These are phyloP conservation scores for Claviceps sp. DNA, from an alignment of 2,329 filamentous ascomycete genomes.

Conservation along the genomic window DNA sequence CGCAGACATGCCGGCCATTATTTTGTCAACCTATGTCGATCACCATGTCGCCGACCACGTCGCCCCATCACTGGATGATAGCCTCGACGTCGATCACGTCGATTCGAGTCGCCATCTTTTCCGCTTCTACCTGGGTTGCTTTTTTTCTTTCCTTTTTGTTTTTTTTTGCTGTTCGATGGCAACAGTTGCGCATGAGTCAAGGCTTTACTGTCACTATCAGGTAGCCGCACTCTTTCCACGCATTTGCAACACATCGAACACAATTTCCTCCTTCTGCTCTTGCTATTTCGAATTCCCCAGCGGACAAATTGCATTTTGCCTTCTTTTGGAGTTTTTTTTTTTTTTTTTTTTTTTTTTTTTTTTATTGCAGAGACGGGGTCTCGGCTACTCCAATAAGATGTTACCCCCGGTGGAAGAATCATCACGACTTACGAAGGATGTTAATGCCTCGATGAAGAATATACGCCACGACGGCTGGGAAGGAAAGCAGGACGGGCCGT, in stretches of 20 bases:
- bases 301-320: background rate
- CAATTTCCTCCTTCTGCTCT: background rate
- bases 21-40: too few relatives aligned
- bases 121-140: background rate
- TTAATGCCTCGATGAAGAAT: background rate
- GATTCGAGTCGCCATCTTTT: too few relatives aligned
- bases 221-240: background rate
- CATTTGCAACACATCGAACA: too few relatives aligned
- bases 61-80: too few relatives aligned
- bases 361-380: background rate
- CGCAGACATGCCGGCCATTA: too few relatives aligned
- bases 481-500: background rate
- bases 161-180: too few relatives aligned
- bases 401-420: background rate
- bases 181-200: too few relatives aligned
- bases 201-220: background rate
- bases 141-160: background rate
- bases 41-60: too few relatives aligned
- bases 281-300: background rate
- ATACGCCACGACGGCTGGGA: background rate
- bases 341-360: too few relatives aligned
- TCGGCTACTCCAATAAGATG: background rate
- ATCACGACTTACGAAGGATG: background rate
- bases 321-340: too few relatives aligned
- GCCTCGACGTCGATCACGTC: too few relatives aligned